Conservation (phyloP, 2,329 filamentous ascomycete genomes). For the Septoria linicola region DNA sequence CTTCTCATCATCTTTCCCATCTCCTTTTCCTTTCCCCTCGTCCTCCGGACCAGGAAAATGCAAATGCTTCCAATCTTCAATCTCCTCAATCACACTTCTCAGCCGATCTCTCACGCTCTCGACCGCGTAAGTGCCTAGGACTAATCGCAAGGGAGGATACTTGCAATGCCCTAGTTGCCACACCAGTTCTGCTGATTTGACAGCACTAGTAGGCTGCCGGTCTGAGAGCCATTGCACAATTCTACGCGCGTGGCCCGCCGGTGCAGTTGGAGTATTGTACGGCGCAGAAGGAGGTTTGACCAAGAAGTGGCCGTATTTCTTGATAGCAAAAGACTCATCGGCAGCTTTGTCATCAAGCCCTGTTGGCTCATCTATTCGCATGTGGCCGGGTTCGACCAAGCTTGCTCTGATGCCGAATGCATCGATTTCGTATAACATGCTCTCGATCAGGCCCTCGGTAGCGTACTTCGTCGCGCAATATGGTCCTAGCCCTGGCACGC, state of each 20-base stretch:
- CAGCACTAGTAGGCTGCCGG: slow-evolving; percentile 84
- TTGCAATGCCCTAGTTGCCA: slow-evolving; percentile 93
- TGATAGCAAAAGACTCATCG: slow-evolving; percentile 48
- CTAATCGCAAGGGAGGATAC: slow-evolving; percentile 81
- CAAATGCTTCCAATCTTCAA: slow-evolving; percentile 44
- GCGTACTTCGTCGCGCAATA: slow-evolving; percentile 98
- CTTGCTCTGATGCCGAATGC: slow-evolving; percentile 90
- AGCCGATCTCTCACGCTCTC: slow-evolving; percentile 91
- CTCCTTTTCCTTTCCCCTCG: slow-evolving; percentile 25
- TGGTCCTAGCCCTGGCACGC: slow-evolving; percentile 86
- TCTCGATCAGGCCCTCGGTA: slow-evolving; percentile 91
- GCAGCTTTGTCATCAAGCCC: slow-evolving; percentile 35
- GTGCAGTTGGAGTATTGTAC: slow-evolving; percentile 74
- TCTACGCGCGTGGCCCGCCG: slow-evolving; percentile 81
- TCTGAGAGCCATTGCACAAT: slow-evolving; percentile 96
- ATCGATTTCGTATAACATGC: slow-evolving; percentile 94
- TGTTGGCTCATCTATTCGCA: slow-evolving; percentile 75
- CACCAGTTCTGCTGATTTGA: slow-evolving; percentile 88
- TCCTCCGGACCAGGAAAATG: slow-evolving; percentile 38
- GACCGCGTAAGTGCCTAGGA: slow-evolving; percentile 92
- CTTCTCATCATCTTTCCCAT: slow-evolving; percentile 24
- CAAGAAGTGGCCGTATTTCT: slow-evolving; percentile 87
- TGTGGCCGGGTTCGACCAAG: slow-evolving; percentile 85
- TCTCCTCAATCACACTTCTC: slow-evolving; percentile 86
- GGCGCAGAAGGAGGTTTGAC: slow-evolving; percentile 82